Base-by-base conservation (phyloP, 2,329 filamentous ascomycete genomes). In the Fusarium liriodendri region DNA sequence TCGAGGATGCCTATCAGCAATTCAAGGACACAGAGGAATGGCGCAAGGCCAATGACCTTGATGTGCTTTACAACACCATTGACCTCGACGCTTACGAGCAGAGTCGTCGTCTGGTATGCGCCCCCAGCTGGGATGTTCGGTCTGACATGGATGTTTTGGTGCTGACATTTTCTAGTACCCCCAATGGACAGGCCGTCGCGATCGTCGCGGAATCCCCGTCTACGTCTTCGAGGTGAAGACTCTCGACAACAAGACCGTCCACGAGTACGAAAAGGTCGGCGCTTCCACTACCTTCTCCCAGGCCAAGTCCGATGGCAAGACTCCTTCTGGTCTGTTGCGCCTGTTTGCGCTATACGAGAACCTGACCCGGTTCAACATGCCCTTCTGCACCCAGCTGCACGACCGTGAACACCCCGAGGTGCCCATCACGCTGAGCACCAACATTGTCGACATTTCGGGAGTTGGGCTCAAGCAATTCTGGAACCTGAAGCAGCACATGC, bases 341-440 rank as follows among this genome's bases (percentile, higher is more conserved):
- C 88, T 98, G 6, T 98, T 98, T 81, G 95, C 95, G 2, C 88
- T 98, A 18, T 98, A 98, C 85, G 96, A 98, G 85, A 97, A 97
- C 83, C 88, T 98, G 66, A 95, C 93, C 38, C 90, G 93, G 76
- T 98, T 98, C 83, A 92, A 92, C 73, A 91, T 97, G 85, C 95
- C 96, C 4, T 85, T 98, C 52, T 95, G 94, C 84, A 94, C 94
- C 42, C 89, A 93, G 78, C 88, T 97, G 71, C 85, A 86, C 54
- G 89, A 94, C 77, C 90, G 95, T 78, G 90, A 92, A 9, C 86
- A 94, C 80, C 88, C 92, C 5, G 90, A 92, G 73, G 95, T 94
- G n/a, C 96, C 96, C 8, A 95, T 98, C 77, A 96, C 95, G 42
- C 92, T 97, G 77, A 95, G 93, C 79, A 98, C 94, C 78, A 98